phyloP scores from a whole-genome alignment of 2,329 filamentous ascomycete genomes.

The Aspergillus sp. region DNA sequence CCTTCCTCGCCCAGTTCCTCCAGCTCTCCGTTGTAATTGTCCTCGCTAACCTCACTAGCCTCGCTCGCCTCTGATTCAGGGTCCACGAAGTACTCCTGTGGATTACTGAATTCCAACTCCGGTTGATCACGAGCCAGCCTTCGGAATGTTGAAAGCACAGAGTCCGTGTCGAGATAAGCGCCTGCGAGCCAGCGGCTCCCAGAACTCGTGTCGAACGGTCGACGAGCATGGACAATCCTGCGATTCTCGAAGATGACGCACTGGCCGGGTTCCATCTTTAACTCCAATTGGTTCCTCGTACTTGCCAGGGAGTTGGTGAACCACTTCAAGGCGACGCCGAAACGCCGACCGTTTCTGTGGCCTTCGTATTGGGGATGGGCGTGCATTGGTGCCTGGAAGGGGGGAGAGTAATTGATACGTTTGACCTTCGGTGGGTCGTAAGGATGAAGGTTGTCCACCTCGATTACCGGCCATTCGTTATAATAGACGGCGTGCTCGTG shows the following conservation, averaged over 20 bases:
- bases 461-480: constrained; percentile 49
- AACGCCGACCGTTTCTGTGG: constrained; percentile 7
- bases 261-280: constrained; percentile 69
- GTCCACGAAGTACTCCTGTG: no score
- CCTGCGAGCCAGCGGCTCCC: constrained; percentile 78
- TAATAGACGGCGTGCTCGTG: constrained; percentile 58
- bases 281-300: constrained; percentile 54
- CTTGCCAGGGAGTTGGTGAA: constrained; percentile 56
- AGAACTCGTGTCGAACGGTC: constrained; percentile 56
- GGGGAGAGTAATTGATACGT: constrained; percentile 64
- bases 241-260: constrained; percentile 91
- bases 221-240: constrained; percentile 74
- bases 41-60: no score
- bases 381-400: constrained; percentile 58
- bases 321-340: constrained; percentile 40
- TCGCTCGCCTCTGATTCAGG: no score
- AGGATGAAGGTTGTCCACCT: constrained; percentile 14
- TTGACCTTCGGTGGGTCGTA: constrained; percentile 18
- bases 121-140: constrained; percentile 9
- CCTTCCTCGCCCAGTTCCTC: no score
- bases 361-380: constrained; percentile 12
- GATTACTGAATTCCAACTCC: constrained; percentile 1
- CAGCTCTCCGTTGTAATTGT: no score
- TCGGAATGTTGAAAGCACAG: constrained; percentile 43
- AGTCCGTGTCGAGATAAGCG: constrained; percentile 67